phyloP scores from a whole-genome alignment of 106 monocot genomes.

The Narthecium ossifragum region DNA sequence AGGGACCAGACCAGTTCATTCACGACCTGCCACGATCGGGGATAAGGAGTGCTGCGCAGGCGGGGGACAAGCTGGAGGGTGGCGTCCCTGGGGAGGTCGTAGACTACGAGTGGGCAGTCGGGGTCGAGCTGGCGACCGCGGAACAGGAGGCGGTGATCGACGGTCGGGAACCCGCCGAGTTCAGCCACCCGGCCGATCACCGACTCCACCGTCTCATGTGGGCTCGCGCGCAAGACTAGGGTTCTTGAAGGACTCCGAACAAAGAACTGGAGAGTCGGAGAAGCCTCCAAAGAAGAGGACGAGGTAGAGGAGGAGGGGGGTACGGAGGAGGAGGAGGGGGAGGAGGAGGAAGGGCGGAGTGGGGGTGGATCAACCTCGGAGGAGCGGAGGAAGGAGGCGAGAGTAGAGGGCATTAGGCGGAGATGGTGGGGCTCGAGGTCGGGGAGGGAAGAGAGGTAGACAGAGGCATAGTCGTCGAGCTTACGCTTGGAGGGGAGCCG shows the following conservation, averaged over 20 bases:
- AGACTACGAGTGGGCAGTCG: constrained; percentile 31
- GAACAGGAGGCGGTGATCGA: constrained; percentile 47
- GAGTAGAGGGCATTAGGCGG: too few relatives aligned
- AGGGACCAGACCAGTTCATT: constrained; percentile 29
- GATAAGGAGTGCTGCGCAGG: constrained; percentile 40
- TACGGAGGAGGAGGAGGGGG: not conserved
- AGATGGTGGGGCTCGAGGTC: too few relatives aligned
- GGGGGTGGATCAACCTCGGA: too few relatives aligned
- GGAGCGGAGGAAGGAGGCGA: too few relatives aligned
- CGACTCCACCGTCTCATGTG: constrained; percentile 29
- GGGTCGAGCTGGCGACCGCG: constrained; percentile 45
- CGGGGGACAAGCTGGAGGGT: constrained; percentile 43
- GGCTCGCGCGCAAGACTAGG: constrained; percentile 39
- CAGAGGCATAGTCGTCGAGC: constrained; percentile 28
- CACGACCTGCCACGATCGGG: constrained; percentile 45
- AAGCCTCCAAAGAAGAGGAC: too few relatives aligned
- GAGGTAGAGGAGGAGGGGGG: not conserved
- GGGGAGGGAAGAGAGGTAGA: not conserved
- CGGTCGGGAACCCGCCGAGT: constrained; percentile 12
- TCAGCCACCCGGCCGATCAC: constrained; percentile 20
- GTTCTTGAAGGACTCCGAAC: constrained; percentile 32
- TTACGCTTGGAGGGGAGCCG: constrained; percentile 47
- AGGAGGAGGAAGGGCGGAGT: too few relatives aligned
- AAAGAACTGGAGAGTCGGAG: constrained; percentile 54
- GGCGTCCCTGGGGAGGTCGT: constrained; percentile 30